These are phyloP conservation scores for Phylloporus arenicola DNA, from an alignment of 768 basidiomycete genomes.

Conservation along the genomic window DNA sequence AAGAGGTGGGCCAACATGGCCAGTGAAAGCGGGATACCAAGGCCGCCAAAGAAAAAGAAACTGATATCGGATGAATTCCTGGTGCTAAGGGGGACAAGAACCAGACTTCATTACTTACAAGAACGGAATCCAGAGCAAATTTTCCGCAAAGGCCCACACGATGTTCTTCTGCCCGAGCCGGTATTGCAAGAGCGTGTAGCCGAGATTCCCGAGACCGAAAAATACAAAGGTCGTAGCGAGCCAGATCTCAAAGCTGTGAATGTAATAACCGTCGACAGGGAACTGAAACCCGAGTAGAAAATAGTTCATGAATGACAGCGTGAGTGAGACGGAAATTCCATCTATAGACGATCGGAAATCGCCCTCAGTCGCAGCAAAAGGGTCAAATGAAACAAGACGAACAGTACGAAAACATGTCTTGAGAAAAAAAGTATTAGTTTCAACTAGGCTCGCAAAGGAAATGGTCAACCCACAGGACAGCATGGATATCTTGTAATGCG, in stretches of 20 bases:
- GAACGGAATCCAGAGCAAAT: slow-evolving; percentile 31
- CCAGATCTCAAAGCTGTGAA: slow-evolving; percentile 78
- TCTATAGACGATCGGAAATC: slow-evolving; percentile 10
- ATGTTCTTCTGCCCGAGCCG: slow-evolving; percentile 45
- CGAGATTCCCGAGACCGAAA: slow-evolving; percentile 66
- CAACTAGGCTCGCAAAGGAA: background rate
- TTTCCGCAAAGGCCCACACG: slow-evolving; percentile 23
- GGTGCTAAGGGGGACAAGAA: background rate
- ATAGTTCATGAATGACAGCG: slow-evolving; percentile 69
- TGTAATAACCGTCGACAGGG: slow-evolving; percentile 69
- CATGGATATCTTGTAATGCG: slow-evolving; percentile 77
- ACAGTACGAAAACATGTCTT: slow-evolving; percentile 53
- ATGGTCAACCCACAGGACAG: slow-evolving; percentile 39
- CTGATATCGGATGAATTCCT: slow-evolving; percentile 12
- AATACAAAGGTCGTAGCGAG: slow-evolving; percentile 74
- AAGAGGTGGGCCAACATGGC: slow-evolving; percentile 53
- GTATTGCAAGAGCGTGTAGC: slow-evolving; percentile 69
- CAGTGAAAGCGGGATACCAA: slow-evolving; percentile 47
- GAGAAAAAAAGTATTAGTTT: background rate
- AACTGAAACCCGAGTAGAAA: slow-evolving; percentile 68
- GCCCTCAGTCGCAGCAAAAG: background rate
- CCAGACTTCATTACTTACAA: slow-evolving; percentile 26
- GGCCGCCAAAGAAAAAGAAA: slow-evolving; percentile 54
- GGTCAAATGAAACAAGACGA: slow-evolving; percentile 14
- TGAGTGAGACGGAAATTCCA: slow-evolving; percentile 62